These are phyloP conservation scores for Boletus reticuloceps DNA, from an alignment of 768 basidiomycete species.

Conservation along the genomic window DNA sequence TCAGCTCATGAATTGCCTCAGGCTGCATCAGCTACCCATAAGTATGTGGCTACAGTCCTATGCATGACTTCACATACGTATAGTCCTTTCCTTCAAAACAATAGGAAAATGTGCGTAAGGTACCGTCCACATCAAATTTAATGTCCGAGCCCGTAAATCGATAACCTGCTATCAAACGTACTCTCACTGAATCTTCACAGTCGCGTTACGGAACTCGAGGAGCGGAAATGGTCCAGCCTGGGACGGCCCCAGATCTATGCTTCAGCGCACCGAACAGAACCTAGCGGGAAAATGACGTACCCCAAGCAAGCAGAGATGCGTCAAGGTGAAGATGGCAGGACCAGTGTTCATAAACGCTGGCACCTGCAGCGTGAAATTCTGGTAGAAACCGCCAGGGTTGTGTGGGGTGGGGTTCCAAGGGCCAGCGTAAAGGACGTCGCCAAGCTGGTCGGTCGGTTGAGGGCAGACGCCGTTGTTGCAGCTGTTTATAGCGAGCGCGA, in stretches of 20 bases:
- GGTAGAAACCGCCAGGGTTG: slow-evolving; percentile 20
- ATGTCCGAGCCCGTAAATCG: too few relatives aligned
- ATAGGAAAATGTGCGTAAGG: too few relatives aligned
- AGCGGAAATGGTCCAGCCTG: slow-evolving; percentile 24
- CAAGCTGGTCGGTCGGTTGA: slow-evolving; percentile 17
- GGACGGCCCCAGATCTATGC: not conserved
- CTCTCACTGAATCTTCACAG: too few relatives aligned
- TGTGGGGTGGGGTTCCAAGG: slow-evolving; percentile 25
- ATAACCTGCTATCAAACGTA: too few relatives aligned
- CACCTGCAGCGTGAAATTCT: slow-evolving; percentile 29
- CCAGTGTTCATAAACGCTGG: slow-evolving; percentile 2
- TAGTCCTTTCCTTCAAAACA: too few relatives aligned
- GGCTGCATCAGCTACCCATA: too few relatives aligned
- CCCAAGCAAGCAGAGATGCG: slow-evolving; percentile 30
- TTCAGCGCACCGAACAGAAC: not conserved
- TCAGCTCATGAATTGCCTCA: too few relatives aligned
- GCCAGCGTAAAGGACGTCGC: slow-evolving; percentile 28
- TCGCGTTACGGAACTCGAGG: slow-evolving; percentile 28
- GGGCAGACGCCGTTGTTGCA: slow-evolving; percentile 26
- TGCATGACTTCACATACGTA: too few relatives aligned
- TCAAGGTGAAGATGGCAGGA: slow-evolving; percentile 29
- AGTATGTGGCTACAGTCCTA: too few relatives aligned
- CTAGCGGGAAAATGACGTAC: slow-evolving; percentile 7
- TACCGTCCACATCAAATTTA: too few relatives aligned
- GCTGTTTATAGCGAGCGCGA: slow-evolving; percentile 24